Evolutionary conservation across 495 filamentous ascomycete species (phyloP), one percentile per base, ranked within the genome.

Genomic region (Pseudoneurospora amorphoporcata): DNA sequence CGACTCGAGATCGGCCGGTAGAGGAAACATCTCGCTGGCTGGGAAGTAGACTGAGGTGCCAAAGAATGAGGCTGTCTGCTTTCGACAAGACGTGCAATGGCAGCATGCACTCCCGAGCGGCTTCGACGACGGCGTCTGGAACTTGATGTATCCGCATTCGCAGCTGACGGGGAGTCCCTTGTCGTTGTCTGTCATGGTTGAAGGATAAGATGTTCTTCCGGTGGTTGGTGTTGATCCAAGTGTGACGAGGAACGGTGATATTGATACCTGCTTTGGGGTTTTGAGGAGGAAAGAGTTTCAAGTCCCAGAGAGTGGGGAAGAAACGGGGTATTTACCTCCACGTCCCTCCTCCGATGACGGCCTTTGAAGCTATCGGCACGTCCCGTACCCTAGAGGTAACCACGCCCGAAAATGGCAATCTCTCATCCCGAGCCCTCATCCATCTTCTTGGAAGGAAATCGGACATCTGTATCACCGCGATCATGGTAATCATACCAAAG

Each of bases 51-150:
- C 85, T 0, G 84, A 85, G 19, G 86, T 86, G 35, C 87, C 87
- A 72, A 87, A 88, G 2, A 86, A 85, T 2, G 86, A 86, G 39
- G 82, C 81, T 23, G 85, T 85, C 79, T 89, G 87, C 77, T 86
- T 86, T 29, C 81, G 85, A 75, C 87, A 89, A 70, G 86, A 78
- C 35, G 83, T 85, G 79, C 87, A 89, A 80, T 89, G 88, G 77
- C 87, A 89, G 79, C 83, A 79, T 75, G 83, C 87, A 32, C 87
- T 74, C 6, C 77, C 79, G 37, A 84, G 74, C 10, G 84, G 84
- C 38, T 73, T 72, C 29, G 78, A 71, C 3, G 76, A 70, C 35
- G 87, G 83, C 8, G 86, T 85, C 17, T 75, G 77, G 73, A 88
- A 86, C 41, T 74, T 70, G 23, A 88, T 79, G 72, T 79, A 73